Evolutionary conservation across 805 yeast genomes (phyloP).

Genomic region (Saccharomycopsis sp.): DNA sequence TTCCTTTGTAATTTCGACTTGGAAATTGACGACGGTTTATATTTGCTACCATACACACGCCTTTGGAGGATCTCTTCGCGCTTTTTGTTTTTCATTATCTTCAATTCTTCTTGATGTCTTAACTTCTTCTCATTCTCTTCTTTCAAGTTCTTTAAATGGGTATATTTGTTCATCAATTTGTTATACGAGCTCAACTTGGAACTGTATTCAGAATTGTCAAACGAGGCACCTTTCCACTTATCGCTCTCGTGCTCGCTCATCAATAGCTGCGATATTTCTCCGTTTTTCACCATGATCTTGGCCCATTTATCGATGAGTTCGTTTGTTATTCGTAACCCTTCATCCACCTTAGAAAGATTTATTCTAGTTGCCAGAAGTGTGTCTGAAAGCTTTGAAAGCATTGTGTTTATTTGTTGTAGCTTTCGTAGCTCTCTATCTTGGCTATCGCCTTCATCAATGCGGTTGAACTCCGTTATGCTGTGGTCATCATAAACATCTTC

Average conservation of each 20-base stretch:
- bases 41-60: slow-evolving; percentile 19
- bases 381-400: slow-evolving; percentile 4
- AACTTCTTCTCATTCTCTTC: slow-evolving; percentile 9
- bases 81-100: slow-evolving; percentile 6
- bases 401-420: slow-evolving; percentile 6
- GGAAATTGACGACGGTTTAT: not conserved
- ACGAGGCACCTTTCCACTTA: slow-evolving; percentile 19
- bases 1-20: not conserved
- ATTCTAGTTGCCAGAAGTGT: not conserved
- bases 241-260: slow-evolving; percentile 6
- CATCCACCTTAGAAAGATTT: slow-evolving; percentile 16
- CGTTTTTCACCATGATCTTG: slow-evolving; percentile 16
- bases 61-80: slow-evolving; percentile 15
- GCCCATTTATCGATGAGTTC: slow-evolving; percentile 20
- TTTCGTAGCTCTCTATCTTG: slow-evolving; percentile 11
- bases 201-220: slow-evolving; percentile 7
- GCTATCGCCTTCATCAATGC: not conserved
- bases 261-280: slow-evolving; percentile 17
- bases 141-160: slow-evolving; percentile 8
- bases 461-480: not conserved
- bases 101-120: slow-evolving; percentile 9
- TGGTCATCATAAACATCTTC: not conserved
- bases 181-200: slow-evolving; percentile 11
- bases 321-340: slow-evolving; percentile 15
- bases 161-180: slow-evolving; percentile 10